phyloP scores from a whole-genome alignment of 306 rosid genomes.

The Trichosanthes truncata region DNA sequence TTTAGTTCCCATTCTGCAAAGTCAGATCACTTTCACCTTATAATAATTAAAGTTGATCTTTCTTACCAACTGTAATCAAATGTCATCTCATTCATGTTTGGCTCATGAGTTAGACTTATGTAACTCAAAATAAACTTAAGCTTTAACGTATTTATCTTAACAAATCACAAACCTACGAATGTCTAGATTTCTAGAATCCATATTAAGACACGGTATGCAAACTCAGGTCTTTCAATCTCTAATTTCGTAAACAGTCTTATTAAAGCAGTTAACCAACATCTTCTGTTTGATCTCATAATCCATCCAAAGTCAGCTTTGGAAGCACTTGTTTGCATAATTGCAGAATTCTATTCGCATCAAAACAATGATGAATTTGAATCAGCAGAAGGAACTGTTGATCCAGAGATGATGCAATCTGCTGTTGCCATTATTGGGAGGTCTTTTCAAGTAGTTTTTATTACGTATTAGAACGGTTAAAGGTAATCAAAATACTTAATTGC shows the following conservation, averaged over 20 bases:
- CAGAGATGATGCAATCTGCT: conserved; percentile 2
- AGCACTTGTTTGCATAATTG: background rate
- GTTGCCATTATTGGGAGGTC: background rate
- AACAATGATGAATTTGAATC: background rate
- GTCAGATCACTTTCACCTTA: background rate
- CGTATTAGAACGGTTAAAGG: background rate
- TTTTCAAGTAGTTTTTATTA: background rate
- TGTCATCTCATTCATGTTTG: background rate
- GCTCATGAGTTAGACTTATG: background rate
- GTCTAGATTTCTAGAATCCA: no score
- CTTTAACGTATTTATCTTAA: no score
- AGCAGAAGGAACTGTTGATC: conserved; percentile 8
- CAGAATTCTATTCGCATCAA: background rate
- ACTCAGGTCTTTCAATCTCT: background rate
- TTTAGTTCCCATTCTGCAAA: background rate
- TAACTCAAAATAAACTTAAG: no score
- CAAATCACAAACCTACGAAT: no score
- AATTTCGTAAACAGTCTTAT: background rate
- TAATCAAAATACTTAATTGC: background rate
- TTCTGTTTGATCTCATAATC: background rate
- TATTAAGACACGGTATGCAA: no score
- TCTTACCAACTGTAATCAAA: background rate
- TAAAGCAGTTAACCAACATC: background rate
- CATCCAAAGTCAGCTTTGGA: conserved; percentile 7
- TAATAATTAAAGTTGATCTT: background rate